Percentiles rank a stretch among this genome's conserved stretches.
These are phyloP conservation scores for Lactarius indigo DNA, from an alignment of 768 basidiomycete genomes.

Conservation along the genomic window DNA sequence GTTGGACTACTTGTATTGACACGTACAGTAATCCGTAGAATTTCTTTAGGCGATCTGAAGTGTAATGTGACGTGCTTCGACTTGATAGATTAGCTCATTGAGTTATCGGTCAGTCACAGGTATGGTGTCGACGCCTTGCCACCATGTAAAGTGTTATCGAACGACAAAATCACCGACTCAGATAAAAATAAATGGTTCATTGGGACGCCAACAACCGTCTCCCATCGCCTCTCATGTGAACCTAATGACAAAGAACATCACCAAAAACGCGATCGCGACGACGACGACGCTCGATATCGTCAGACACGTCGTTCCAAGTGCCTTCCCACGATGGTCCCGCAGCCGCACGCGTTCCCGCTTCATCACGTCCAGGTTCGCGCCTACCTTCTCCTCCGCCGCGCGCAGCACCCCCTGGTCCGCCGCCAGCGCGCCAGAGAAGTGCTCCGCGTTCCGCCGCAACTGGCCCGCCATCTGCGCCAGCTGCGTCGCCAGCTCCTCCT, in stretches of 20 bases:
- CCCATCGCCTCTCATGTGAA: slow-evolving; percentile 42
- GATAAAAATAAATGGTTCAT: too few relatives aligned
- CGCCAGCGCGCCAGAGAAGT: slow-evolving; percentile 69
- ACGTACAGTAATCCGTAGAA: too few relatives aligned
- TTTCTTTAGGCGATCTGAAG: too few relatives aligned
- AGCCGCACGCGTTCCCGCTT: slow-evolving; percentile 54
- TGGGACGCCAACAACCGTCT: too few relatives aligned
- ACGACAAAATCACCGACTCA: too few relatives aligned
- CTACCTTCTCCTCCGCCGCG: slow-evolving; percentile 65
- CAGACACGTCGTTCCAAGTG: slow-evolving; percentile 52
- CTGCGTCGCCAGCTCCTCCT: slow-evolving; percentile 69
- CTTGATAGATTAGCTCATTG: too few relatives aligned
- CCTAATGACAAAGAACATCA: slow-evolving; percentile 72
- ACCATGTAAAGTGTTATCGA: too few relatives aligned
- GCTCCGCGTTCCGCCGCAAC: slow-evolving; percentile 75
- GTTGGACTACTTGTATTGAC: too few relatives aligned
- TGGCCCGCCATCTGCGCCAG: slow-evolving; percentile 83
- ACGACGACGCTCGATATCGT: slow-evolving; percentile 50
- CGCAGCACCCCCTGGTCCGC: slow-evolving; percentile 73
- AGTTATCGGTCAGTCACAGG: too few relatives aligned
- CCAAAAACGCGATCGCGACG: slow-evolving; percentile 66
- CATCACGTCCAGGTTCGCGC: slow-evolving; percentile 67
- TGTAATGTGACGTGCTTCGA: too few relatives aligned
- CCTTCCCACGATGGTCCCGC: slow-evolving; percentile 43
- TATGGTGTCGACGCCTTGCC: too few relatives aligned